Percentiles rank a stretch among this genome's conserved stretches.
Conservation (phyloP, 768 basidiomycete genomes). For the Kondoa malvinella region DNA sequence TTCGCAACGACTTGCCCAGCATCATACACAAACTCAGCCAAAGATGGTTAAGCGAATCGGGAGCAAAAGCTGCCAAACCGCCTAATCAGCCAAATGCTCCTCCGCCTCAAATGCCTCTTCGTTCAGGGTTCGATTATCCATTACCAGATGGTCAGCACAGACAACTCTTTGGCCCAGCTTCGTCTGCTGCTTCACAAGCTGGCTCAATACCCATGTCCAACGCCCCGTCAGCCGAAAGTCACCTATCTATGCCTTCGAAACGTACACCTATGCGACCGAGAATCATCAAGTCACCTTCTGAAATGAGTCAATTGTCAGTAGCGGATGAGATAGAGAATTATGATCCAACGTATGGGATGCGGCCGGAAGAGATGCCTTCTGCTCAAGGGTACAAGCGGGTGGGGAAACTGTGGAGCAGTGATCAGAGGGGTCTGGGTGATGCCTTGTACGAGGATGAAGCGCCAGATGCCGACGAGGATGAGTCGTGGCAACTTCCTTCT, state of each 20-base stretch:
- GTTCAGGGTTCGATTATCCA: not conserved
- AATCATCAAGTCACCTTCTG: not conserved
- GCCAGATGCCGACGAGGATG: slow-evolving; percentile 12
- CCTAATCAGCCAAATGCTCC: not conserved
- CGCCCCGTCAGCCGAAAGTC: not conserved
- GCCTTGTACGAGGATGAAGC: slow-evolving; percentile 2
- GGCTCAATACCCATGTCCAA: not conserved
- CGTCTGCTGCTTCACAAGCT: not conserved
- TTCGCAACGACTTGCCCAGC: slow-evolving; percentile 84
- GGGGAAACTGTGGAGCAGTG: no score
- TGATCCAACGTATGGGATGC: slow-evolving; percentile 88
- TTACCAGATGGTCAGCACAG: not conserved
- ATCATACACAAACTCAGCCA: slow-evolving; percentile 75
- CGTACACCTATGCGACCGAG: not conserved
- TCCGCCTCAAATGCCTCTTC: not conserved
- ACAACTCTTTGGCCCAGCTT: not conserved
- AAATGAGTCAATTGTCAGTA: slow-evolving; percentile 31
- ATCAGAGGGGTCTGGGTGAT: no score
- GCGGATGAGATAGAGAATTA: slow-evolving; percentile 59
- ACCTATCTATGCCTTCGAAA: not conserved
- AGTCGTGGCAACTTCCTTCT: not conserved
- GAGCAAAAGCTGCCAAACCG: not conserved
- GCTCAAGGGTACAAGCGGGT: slow-evolving; percentile 21
- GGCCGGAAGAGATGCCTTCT: slow-evolving; percentile 44
- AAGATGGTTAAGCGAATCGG: slow-evolving; percentile 11